Conservation (phyloP, 1,284 basidiomycete genomes). For the Ceratobasidium sp. region DNA sequence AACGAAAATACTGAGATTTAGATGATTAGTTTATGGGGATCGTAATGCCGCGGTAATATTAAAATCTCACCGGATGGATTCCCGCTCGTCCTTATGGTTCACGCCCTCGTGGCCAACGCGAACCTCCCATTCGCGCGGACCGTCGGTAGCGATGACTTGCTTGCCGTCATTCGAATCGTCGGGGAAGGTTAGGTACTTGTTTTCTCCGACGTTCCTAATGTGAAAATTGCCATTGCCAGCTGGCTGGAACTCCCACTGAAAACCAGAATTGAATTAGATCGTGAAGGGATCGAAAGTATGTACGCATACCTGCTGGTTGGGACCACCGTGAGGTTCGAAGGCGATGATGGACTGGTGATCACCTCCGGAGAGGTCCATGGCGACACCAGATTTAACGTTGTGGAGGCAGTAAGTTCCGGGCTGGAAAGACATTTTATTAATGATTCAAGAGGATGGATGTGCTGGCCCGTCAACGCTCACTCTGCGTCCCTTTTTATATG, state of each 20-base stretch:
- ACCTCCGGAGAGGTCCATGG: constrained; percentile 35
- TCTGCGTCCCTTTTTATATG: constrained; percentile 25
- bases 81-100: constrained; percentile 1
- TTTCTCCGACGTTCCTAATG: constrained; percentile 16
- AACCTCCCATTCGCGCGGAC: constrained; percentile 32
- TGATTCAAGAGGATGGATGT: background rate
- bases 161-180: constrained; percentile 36
- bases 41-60: background rate
- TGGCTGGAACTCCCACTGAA: constrained; percentile 21
- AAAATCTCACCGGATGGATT: constrained; percentile 36
- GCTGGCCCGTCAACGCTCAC: background rate
- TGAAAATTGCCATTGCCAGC: background rate
- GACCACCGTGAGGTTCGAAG: constrained; percentile 9
- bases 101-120: constrained; percentile 41
- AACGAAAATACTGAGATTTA: constrained; percentile 19
- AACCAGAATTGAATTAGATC: constrained; percentile 9
- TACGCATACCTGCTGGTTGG: constrained; percentile 32
- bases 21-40: background rate
- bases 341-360: constrained; percentile 32
- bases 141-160: constrained; percentile 36
- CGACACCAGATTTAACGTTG: constrained; percentile 30
- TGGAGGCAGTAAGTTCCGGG: constrained; percentile 22
- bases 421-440: constrained; percentile 34
- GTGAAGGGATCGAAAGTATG: background rate
- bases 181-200: constrained; percentile 36